Evolutionary conservation across 2,329 filamentous ascomycete species (phyloP), one percentile per base, ranked within the genome.

Genomic region (Rutstroemia sp.): DNA sequence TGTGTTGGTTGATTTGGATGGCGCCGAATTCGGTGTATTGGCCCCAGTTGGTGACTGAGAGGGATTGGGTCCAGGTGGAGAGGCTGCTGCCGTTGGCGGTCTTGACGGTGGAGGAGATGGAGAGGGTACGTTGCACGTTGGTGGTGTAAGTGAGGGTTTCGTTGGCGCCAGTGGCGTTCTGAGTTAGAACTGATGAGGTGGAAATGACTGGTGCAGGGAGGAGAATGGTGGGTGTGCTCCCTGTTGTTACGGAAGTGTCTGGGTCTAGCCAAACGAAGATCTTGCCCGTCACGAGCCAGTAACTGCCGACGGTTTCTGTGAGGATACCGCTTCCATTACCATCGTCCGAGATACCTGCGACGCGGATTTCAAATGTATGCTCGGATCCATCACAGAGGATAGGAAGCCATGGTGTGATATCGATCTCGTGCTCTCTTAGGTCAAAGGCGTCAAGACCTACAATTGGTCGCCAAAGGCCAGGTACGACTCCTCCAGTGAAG

Each of bases 391-490:
- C 83, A 60, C 80, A 84, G 0, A 94, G 75, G 1, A 86, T 57
- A 0, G 86, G 82, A 3, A 94, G 73, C 75, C 86, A 94, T 0
- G 88, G 84, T 1, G 88, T 86, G 48, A 95, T 83, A 65, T 95
- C 89, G 60, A 95, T 88, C 68, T 94, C 87, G 60, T 89, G 83
- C 68, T 94, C 88, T 46, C 80, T 76, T 23, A 95, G 75, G 66
- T 94, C 88, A 67, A 90, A 94, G 0, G 88, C 83, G 65, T 94
- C 84, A 19, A 88, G 82, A 1, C 88, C 88, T 2, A 88, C 89
- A 54, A 94, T 78, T 0, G 89, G 89, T 6, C 88, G 77, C 79
- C 91, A 90, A 41, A 94, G 78, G 1, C 83, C 82, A 4, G 88
- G 88, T 1, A 87, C 84, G 5, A 95, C 77, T 1, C 89, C 89